Percentiles rank a stretch among this genome's conserved stretches.
These are phyloP conservation scores for Juncus effusus DNA, from an alignment of 176 grass and related monocot species.

Conservation along the genomic window DNA sequence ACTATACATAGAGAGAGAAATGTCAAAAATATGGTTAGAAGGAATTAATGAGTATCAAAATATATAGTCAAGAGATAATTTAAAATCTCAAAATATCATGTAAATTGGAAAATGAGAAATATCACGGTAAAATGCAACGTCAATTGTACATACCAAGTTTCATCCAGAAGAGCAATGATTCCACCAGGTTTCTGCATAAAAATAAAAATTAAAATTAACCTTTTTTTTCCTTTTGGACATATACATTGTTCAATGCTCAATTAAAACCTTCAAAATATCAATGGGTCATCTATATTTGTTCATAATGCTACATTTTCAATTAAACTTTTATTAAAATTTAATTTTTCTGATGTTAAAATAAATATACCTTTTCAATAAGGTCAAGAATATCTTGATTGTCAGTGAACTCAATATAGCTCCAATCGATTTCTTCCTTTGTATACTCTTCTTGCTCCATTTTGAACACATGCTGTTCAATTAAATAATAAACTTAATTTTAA, in stretches of 20 bases:
- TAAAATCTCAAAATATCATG: too few species aligned
- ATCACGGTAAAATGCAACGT: slow-evolving; percentile 17
- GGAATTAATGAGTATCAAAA: background rate
- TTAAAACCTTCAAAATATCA: too few species aligned
- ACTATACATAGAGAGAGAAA: slow-evolving; percentile 45
- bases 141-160: slow-evolving; percentile 67
- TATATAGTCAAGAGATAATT: too few species aligned
- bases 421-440: slow-evolving; percentile 96
- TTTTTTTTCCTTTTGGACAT: too few species aligned
- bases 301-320: background rate
- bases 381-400: slow-evolving; percentile 97
- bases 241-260: too few species aligned
- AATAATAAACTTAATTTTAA: slow-evolving; percentile 13
- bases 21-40: slow-evolving; percentile 24
- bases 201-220: background rate
- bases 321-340: slow-evolving; percentile 6
- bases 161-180: slow-evolving; percentile 91
- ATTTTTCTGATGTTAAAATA: slow-evolving; percentile 15
- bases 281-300: too few species aligned
- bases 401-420: slow-evolving; percentile 98
- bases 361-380: slow-evolving; percentile 94
- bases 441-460: slow-evolving; percentile 99
- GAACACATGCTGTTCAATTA: slow-evolving; percentile 82
- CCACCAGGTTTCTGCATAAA: slow-evolving; percentile 88
- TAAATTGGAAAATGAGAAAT: background rate